Evolutionary conservation across 1,284 basidiomycete genomes (phyloP), one percentile per base, ranked within the genome.

Genomic region (Porodaedalea pini): DNA sequence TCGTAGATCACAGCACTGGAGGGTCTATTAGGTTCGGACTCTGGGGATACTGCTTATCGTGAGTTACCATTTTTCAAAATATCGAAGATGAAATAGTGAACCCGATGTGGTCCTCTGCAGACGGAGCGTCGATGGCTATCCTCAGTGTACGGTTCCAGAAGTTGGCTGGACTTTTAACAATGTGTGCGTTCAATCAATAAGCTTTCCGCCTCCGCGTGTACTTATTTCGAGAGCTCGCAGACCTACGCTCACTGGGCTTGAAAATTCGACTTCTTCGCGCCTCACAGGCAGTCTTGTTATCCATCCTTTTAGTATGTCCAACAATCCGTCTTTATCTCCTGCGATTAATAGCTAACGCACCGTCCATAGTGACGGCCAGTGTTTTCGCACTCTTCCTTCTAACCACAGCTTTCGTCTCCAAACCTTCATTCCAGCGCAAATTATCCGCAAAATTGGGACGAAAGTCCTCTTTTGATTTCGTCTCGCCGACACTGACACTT

Each of bases 1-100:
- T 61, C 25, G 44, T 51, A 34, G 52, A 54, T 47, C 40, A 50
- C 25, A 19, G 25, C 40, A 43, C 56, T 29, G 37, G 51, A 37
- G 60, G 50, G 27, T 31, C 43, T 17, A 61, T 56, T 23, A 40
- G 47, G 37, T 50, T 58, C 29, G 56, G 56, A 17, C 39, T 58
- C 3, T 55, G 56, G 48, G 56, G 52, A 25, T 58, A 55, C 39
- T 58, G 53, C 29, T 49, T 47, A 40, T 32, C 32, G 60, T 58
- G 43, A 17, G 57, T 51, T 39, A 25, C 23, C 32, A 23, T 34
- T 39, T 36, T 40, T 39, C 4, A n/a, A 45, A 23, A 10, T 19
- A n/a, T 23, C 36, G 23, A 21, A 2, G 23, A 8, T 50, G 21
- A 15, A 8, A 15, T 34, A 4, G 11, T 43, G 44, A 39, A 31